These are phyloP conservation scores for Mangifera indica DNA, from an alignment of 345 rosid species.

Conservation along the genomic window DNA sequence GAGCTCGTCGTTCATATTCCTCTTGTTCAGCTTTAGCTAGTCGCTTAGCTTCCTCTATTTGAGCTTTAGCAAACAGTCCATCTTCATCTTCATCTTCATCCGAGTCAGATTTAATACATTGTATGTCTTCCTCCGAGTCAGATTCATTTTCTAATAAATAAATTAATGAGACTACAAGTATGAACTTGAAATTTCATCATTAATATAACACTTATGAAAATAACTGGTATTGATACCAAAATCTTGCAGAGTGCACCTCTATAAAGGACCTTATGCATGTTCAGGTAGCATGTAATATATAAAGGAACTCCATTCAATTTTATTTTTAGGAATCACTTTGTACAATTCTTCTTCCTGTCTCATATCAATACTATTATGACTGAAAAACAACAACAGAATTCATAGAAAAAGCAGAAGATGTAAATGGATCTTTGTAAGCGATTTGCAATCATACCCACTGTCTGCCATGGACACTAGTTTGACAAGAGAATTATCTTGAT, in stretches of 20 bases:
- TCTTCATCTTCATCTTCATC: conserved; percentile 45
- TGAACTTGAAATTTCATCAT: background rate
- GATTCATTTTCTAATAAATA: conserved; percentile 44
- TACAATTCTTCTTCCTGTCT: background rate
- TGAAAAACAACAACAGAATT: background rate
- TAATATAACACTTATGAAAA: background rate
- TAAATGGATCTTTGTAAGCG: background rate
- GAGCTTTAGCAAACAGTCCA: conserved; percentile 44
- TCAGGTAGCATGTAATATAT: background rate
- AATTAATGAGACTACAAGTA: conserved; percentile 15
- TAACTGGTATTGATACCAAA: background rate
- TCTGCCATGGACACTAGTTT: background rate
- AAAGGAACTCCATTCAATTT: background rate
- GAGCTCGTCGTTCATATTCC: conserved; percentile 46
- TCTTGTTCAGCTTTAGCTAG: conserved; percentile 32
- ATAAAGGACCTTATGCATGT: background rate
- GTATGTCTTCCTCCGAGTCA: conserved; percentile 47
- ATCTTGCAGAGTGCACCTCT: background rate
- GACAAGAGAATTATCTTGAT: background rate
- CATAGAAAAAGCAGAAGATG: background rate
- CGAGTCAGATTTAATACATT: conserved; percentile 28
- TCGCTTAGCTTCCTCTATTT: conserved; percentile 49
- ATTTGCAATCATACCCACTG: background rate
- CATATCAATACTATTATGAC: background rate
- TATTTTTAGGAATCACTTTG: background rate